Conservation (phyloP, 768 basidiomycete genomes). For the Phylloporus sp. region DNA sequence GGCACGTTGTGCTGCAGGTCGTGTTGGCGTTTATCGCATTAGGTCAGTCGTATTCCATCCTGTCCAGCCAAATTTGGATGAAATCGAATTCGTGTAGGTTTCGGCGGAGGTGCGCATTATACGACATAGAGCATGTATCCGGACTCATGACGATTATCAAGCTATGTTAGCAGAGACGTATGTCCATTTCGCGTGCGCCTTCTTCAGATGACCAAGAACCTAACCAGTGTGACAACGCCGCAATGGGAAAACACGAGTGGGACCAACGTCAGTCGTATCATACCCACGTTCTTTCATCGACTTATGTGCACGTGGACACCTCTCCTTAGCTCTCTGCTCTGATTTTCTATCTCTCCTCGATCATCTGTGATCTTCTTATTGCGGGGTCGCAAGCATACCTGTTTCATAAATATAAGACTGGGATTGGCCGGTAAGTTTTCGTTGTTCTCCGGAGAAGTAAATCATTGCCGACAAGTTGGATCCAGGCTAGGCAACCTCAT, state of each 20-base stretch:
- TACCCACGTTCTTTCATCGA: not conserved
- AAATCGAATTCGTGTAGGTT: slow-evolving; percentile 17
- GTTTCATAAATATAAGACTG: slow-evolving; percentile 29
- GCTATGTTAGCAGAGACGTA: slow-evolving; percentile 34
- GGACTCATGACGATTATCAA: slow-evolving; percentile 9
- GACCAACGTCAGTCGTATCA: slow-evolving; percentile 25
- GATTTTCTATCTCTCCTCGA: slow-evolving; percentile 32
- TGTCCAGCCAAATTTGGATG: not conserved
- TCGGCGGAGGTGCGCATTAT: slow-evolving; percentile 24
- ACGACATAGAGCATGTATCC: not conserved
- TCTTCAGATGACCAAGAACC: not conserved
- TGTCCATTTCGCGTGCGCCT: not conserved
- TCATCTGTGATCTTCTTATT: slow-evolving; percentile 33
- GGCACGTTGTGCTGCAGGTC: slow-evolving; percentile 13
- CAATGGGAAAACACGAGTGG: slow-evolving; percentile 32
- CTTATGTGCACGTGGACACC: not conserved
- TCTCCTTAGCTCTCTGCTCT: slow-evolving; percentile 26
- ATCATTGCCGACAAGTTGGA: not conserved
- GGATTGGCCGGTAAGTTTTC: slow-evolving; percentile 26
- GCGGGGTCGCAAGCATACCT: slow-evolving; percentile 33
- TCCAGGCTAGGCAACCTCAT: slow-evolving; percentile 31
- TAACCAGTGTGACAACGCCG: slow-evolving; percentile 26
- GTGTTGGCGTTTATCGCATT: slow-evolving; percentile 27
- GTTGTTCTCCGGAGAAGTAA: not conserved
- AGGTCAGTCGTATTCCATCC: slow-evolving; percentile 13